phyloP scores from a whole-genome alignment of 2,329 filamentous ascomycete species.

The Cercospora sp. region DNA sequence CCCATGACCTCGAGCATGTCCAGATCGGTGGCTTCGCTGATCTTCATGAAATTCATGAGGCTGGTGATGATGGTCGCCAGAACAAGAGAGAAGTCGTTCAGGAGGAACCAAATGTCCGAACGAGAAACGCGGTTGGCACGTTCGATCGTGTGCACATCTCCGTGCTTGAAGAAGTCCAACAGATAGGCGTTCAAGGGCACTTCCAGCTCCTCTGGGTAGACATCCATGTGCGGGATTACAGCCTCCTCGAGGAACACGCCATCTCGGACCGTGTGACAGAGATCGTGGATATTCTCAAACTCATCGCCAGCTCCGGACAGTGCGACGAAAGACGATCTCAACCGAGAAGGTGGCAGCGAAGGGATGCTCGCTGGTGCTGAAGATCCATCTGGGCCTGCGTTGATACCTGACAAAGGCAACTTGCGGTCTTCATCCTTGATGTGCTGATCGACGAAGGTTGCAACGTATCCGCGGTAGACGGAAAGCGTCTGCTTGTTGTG shows the following conservation, averaged over 20 bases:
- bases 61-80: slow-evolving; percentile 71
- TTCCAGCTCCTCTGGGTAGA: slow-evolving; percentile 58
- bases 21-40: slow-evolving; percentile 47
- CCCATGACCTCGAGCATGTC: slow-evolving; percentile 56
- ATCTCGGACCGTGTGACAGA: slow-evolving; percentile 64
- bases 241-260: slow-evolving; percentile 75
- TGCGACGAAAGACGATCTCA: slow-evolving; percentile 69
- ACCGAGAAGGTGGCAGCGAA: slow-evolving; percentile 44
- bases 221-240: slow-evolving; percentile 66
- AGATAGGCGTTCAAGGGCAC: slow-evolving; percentile 66
- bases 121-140: slow-evolving; percentile 65
- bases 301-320: slow-evolving; percentile 67
- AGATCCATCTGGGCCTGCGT: slow-evolving; percentile 43
- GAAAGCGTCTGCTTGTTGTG: slow-evolving; percentile 67
- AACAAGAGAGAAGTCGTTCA: slow-evolving; percentile 65
- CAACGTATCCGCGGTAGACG: slow-evolving; percentile 68
- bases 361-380: slow-evolving; percentile 27
- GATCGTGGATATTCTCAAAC: slow-evolving; percentile 65
- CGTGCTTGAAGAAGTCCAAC: slow-evolving; percentile 76
- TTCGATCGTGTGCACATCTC: slow-evolving; percentile 60
- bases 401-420: slow-evolving; percentile 60
- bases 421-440: slow-evolving; percentile 54
- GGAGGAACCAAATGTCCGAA: slow-evolving; percentile 69
- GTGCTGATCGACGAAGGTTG: slow-evolving; percentile 67
- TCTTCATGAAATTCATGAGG: slow-evolving; percentile 58